Evolutionary conservation across 352 stramenopile genomes (phyloP), one percentile per base, ranked within the genome.

Genomic region (Phytophthora kernoviae): DNA sequence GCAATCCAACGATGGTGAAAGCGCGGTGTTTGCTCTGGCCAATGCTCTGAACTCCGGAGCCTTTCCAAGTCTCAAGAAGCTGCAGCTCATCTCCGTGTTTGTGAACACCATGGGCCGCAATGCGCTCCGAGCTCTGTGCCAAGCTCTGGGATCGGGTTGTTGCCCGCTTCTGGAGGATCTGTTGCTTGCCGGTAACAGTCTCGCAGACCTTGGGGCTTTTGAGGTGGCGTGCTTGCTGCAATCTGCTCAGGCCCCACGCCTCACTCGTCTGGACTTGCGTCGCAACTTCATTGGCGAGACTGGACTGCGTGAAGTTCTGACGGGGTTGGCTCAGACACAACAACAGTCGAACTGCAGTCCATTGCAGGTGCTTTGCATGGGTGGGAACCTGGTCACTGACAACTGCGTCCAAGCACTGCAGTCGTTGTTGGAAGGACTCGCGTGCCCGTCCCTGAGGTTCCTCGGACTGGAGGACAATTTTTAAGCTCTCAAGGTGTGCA

Each of bases 391-490:
- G 47, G 79, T 93, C 62, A 91, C 84, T 9, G 82, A 93, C 67
- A 90, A 88, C 57, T 87, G 80, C 44, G 84, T 90, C 17, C 33
- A 51, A 5, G 64, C 82, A 15, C 48, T 91, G 24, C 74, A 79
- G 18, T 61, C 45, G 9, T 46, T 91, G 47, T 40, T 91, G 9
- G 48, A 57, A 4, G 61, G 60, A 12, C 58, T 62, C 2, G 26
- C 61, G 6, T 90, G 77, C 44, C 75, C 80, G 12, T 66, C 68
- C 9, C 54, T 93, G 47, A 70, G 75, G 4, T 93, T 93, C 42
- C 69, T 94, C 22, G 84, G 84, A 0, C 73, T 94, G 9, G 84
- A 94, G 46, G 82, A 92, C 64, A 94, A 94, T 51, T 91, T 52
- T 58, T 94, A 44, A 89, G 81, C 22, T 64, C 69, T 10, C 51